Evolutionary conservation across 2,329 filamentous ascomycete species (phyloP).

Genomic region (Xylaria sp.): DNA sequence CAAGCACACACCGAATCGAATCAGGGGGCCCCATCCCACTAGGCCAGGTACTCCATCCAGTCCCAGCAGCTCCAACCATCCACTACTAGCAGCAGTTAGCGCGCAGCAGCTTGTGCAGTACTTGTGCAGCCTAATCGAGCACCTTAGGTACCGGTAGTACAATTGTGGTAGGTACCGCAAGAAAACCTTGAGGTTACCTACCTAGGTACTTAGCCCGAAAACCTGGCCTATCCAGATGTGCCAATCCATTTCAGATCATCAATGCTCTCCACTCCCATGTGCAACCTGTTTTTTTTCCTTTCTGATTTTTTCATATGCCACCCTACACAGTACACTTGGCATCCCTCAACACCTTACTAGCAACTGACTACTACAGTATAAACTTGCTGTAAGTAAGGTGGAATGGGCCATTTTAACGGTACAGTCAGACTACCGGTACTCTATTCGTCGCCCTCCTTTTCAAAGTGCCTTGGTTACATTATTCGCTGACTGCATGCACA

Average conservation of each 20-base stretch:
- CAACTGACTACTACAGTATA: background rate
- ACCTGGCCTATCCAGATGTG: background rate
- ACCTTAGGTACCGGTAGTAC: slow-evolving; percentile 4
- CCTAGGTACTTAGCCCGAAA: too few species aligned
- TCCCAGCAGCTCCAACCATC: background rate
- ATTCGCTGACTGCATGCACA: slow-evolving; percentile 34
- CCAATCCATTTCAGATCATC: background rate
- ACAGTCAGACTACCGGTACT: slow-evolving; percentile 7
- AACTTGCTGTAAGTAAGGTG: slow-evolving; percentile 6
- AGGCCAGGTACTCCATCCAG: background rate
- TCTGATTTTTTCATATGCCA: slow-evolving; percentile 4
- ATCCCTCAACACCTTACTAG: slow-evolving; percentile 12
- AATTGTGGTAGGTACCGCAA: slow-evolving; percentile 26
- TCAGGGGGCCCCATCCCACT: slow-evolving; percentile 39
- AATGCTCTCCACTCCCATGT: slow-evolving; percentile 12
- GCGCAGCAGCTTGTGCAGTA: background rate
- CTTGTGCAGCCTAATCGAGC: slow-evolving; percentile 14
- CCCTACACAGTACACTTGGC: slow-evolving; percentile 13
- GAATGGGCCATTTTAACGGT: slow-evolving; percentile 1
- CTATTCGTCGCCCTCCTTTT: slow-evolving; percentile 2
- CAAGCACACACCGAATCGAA: slow-evolving; percentile 41
- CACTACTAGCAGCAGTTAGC: background rate
- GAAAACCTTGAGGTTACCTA: slow-evolving; percentile 9
- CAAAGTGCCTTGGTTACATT: slow-evolving; percentile 21
- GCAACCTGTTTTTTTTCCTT: background rate